Evolutionary conservation across 2,329 filamentous ascomycete genomes (phyloP), one percentile per base, ranked within the genome.

Genomic region (Rhexocercosporidium sp.): DNA sequence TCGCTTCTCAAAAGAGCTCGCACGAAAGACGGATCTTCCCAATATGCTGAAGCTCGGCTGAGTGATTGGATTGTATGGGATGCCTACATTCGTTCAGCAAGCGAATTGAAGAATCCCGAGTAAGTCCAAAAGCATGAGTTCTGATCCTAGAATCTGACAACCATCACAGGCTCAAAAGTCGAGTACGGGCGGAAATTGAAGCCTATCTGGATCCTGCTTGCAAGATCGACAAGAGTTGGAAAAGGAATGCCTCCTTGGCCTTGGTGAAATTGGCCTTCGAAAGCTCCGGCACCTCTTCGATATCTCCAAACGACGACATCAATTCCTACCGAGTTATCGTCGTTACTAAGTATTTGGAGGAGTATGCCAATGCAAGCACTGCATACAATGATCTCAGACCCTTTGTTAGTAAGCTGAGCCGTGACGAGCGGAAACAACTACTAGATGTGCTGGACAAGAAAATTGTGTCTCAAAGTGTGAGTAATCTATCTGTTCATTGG

Each of bases 21-120:
- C 2, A 75, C 75, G 22, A 75, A 72, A 51, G 69, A 77, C 65
- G 63, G 68, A 7, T 66, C 66, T 27, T 73, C 73, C 2, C 62
- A 75, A 29, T 67, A 77, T 37, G 25, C 70, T 12, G 75, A 78
- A 62, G 62, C 73, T 46, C 66, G 71, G 59, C 71, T 76, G 39
- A 70, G 73, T 66, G 77, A 78, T 54, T 78, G 75, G 75, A 66
- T 73, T 22, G 75, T 78, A 3, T 78, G 77, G 77, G 66, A 74
- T 47, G 71, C 73, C 4, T 76, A 73, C 46, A 71, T 77, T 41
- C 59, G 63, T 27, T 75, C 76, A 12, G 74, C 74, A 41, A 65
- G 67, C 25, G 66, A 73, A 34, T 63, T 76, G 16, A 62, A 67
- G 46, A 60, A 53, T 27, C 49, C 68, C 37, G 65, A 70, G 76